Conservation (phyloP, 208 protist species). For the Ichthyophonus hoferi region DNA sequence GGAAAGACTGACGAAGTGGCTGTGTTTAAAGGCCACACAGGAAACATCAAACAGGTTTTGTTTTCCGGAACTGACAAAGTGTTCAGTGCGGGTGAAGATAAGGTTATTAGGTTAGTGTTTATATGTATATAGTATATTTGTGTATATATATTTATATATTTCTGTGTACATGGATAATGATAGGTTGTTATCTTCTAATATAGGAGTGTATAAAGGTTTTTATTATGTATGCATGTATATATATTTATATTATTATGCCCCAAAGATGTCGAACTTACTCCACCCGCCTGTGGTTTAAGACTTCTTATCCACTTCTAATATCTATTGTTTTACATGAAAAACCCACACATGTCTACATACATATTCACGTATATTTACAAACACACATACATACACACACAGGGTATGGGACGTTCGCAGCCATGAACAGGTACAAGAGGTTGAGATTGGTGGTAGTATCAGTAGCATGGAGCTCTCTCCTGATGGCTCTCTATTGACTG, state of each 20-base stretch:
- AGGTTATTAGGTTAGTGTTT: slow-evolving; percentile 11
- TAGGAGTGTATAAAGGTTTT: not conserved
- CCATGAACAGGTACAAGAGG: not conserved
- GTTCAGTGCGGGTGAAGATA: slow-evolving; percentile 6
- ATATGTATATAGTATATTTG: not conserved
- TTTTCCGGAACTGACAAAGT: not conserved
- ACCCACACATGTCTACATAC: too few species aligned
- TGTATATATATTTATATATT: not conserved
- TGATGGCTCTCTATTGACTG: not conserved
- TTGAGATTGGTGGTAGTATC: slow-evolving; percentile 6
- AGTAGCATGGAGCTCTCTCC: not conserved
- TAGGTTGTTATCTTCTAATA: not conserved
- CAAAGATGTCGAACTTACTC: too few species aligned
- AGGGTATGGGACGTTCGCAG: slow-evolving; percentile 29
- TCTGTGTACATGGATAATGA: not conserved
- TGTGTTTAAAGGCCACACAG: not conserved
- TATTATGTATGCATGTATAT: not conserved
- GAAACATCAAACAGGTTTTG: not conserved
- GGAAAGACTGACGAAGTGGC: not conserved
- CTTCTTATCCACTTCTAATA: too few species aligned
- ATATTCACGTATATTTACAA: not conserved
- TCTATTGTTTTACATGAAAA: not conserved
- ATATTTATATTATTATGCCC: not conserved
- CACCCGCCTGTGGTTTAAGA: too few species aligned
- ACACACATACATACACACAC: not conserved